Percentiles rank a stretch among this genome's conserved stretches.
phyloP scores from a whole-genome alignment of 2,329 filamentous ascomycete species.

The Ophiostoma triangulosporum region DNA sequence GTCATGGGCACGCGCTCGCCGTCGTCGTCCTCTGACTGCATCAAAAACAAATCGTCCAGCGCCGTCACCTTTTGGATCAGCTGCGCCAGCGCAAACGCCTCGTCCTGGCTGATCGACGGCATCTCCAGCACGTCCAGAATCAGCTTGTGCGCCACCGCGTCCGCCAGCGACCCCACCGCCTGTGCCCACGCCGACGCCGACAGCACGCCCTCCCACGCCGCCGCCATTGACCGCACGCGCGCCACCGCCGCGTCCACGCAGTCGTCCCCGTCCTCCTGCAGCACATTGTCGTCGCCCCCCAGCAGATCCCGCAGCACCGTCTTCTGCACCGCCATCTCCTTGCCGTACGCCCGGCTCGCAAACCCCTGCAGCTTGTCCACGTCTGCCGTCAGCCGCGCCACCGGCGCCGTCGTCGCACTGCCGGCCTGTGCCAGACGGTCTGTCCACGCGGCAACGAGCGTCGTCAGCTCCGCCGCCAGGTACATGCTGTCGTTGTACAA shows the following conservation, averaged over 20 bases:
- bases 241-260: conserved; percentile 39
- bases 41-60: conserved; percentile 43
- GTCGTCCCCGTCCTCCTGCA: conserved; percentile 32
- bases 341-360: conserved; percentile 46
- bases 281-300: conserved; percentile 44
- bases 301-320: conserved; percentile 48
- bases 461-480: conserved; percentile 41
- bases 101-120: conserved; percentile 46
- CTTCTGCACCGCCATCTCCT: conserved; percentile 47
- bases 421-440: conserved; percentile 35
- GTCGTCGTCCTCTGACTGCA: background rate
- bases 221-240: conserved; percentile 39
- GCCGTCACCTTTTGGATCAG: conserved; percentile 43
- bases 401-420: conserved; percentile 27
- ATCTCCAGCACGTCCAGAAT: conserved; percentile 49
- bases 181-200: conserved; percentile 49
- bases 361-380: conserved; percentile 45
- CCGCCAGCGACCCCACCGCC: conserved; percentile 45
- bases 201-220: conserved; percentile 44
- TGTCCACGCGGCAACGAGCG: conserved; percentile 38
- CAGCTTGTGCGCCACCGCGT: conserved; percentile 45
- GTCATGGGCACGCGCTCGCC: conserved; percentile 37
- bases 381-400: conserved; percentile 44
- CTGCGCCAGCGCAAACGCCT: conserved; percentile 47
- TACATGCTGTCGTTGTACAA: conserved; percentile 56